Conservation (phyloP, 2,329 filamentous ascomycete genomes). For the Exophiala sp. region DNA sequence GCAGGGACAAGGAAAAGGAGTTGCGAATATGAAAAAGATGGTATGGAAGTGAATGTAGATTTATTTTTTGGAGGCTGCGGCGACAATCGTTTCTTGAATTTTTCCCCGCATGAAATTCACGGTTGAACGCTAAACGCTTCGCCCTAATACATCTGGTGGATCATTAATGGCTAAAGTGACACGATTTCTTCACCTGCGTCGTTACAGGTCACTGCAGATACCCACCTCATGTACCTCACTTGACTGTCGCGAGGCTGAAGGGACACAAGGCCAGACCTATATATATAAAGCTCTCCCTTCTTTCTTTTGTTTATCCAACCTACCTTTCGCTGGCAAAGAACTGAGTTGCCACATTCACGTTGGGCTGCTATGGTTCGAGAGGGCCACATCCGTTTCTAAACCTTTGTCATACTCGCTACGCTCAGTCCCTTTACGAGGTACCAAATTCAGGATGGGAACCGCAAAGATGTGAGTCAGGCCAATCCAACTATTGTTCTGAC, state of each 20-base stretch:
- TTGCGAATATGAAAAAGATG: conserved; percentile 1
- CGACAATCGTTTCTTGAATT: background rate
- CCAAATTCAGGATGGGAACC: conserved; percentile 3
- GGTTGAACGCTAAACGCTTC: background rate
- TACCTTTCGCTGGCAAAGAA: too few relatives aligned
- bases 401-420: too few relatives aligned
- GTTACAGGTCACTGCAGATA: too few relatives aligned
- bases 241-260: too few relatives aligned
- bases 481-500: background rate
- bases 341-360: too few relatives aligned
- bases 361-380: too few relatives aligned
- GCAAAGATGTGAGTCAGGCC: background rate
- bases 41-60: background rate
- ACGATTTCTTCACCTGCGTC: background rate
- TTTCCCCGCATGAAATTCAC: conserved; percentile 10
- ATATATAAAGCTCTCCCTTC: too few relatives aligned
- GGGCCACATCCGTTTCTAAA: too few relatives aligned
- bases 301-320: too few relatives aligned
- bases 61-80: conserved; percentile 10
- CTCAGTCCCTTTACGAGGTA: background rate
- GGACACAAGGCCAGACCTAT: too few relatives aligned
- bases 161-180: background rate
- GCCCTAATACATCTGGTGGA: background rate
- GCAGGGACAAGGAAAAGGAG: background rate
- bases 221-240: too few relatives aligned